A percentile compares a stretch with the other conserved stretches of the same genome.
phyloP scores from a whole-genome alignment of 495 filamentous ascomycete species.

The Aspergillus sclerotioniger region DNA sequence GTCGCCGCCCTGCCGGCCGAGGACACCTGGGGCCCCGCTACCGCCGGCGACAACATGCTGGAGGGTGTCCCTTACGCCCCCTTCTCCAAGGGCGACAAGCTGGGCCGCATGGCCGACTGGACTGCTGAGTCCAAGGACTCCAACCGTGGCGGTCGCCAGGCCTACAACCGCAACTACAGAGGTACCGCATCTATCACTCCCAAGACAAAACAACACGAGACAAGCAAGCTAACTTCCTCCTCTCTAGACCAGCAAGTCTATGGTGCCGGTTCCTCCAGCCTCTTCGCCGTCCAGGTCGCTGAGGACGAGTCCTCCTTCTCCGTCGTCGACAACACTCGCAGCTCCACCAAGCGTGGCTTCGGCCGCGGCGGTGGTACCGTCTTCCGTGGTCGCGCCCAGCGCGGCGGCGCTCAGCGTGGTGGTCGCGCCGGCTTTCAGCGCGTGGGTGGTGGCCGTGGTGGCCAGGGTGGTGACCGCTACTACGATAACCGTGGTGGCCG shows the following conservation, averaged over 20 bases:
- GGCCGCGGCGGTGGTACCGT: slow-evolving; percentile 81
- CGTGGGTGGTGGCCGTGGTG: slow-evolving; percentile 57
- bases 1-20: slow-evolving; percentile 60
- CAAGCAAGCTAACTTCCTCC: slow-evolving; percentile 6
- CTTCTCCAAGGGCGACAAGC: slow-evolving; percentile 97
- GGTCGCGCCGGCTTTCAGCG: slow-evolving; percentile 64
- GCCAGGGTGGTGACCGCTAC: slow-evolving; percentile 55
- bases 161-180: slow-evolving; percentile 89
- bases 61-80: slow-evolving; percentile 95
- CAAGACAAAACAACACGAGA: background rate
- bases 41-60: slow-evolving; percentile 77
- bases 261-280: slow-evolving; percentile 79
- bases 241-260: slow-evolving; percentile 89
- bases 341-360: slow-evolving; percentile 78
- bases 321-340: slow-evolving; percentile 90
- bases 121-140: slow-evolving; percentile 88
- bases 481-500: slow-evolving; percentile 60
- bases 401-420: slow-evolving; percentile 53
- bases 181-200: slow-evolving; percentile 45
- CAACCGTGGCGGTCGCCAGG: slow-evolving; percentile 74
- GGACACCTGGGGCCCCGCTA: slow-evolving; percentile 82
- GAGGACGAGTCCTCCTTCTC: slow-evolving; percentile 98
- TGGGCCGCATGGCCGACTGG: slow-evolving; percentile 99
- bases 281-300: slow-evolving; percentile 85
- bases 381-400: slow-evolving; percentile 80